These are phyloP conservation scores for Apiospora arundinis DNA, from an alignment of 2,329 filamentous ascomycete genomes.

Conservation along the genomic window DNA sequence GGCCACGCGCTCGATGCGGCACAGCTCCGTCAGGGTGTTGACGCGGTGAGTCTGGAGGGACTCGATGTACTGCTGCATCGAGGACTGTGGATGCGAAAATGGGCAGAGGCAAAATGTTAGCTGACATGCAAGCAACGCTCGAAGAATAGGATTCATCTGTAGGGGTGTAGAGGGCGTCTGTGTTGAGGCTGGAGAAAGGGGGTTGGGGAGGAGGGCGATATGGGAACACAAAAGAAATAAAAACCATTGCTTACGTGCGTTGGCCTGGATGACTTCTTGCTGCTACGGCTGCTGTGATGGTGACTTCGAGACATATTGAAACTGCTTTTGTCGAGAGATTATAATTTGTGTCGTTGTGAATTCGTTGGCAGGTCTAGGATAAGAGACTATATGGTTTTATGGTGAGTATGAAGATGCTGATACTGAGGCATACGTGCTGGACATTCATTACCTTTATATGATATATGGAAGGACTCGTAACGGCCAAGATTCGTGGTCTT, in stretches of 20 bases:
- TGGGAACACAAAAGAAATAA: neutral
- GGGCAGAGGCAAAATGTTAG: no score
- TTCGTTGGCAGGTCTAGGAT: no score
- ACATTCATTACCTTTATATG: neutral
- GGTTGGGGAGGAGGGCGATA: slow-evolving; percentile 26
- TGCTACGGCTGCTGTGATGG: neutral
- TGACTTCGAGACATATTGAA: neutral
- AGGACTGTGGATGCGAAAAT: no score
- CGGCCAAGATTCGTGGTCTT: neutral
- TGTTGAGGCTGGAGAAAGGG: neutral
- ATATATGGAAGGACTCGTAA: neutral
- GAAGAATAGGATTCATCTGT: no score
- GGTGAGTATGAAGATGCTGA: neutral
- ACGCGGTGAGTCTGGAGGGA: slow-evolving; percentile 70
- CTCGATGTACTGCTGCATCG: slow-evolving; percentile 61
- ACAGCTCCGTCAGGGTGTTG: slow-evolving; percentile 75
- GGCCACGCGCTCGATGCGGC: slow-evolving; percentile 72
- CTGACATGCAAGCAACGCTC: no score
- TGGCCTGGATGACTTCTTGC: neutral
- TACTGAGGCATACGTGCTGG: no score
- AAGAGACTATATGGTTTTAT: no score
- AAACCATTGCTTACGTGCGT: neutral
- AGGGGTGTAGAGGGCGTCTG: slow-evolving; percentile 41
- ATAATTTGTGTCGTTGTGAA: neutral
- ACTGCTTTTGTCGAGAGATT: neutral